Conservation (phyloP, 1,284 basidiomycete genomes). For the Pisolithus thermaeus region DNA sequence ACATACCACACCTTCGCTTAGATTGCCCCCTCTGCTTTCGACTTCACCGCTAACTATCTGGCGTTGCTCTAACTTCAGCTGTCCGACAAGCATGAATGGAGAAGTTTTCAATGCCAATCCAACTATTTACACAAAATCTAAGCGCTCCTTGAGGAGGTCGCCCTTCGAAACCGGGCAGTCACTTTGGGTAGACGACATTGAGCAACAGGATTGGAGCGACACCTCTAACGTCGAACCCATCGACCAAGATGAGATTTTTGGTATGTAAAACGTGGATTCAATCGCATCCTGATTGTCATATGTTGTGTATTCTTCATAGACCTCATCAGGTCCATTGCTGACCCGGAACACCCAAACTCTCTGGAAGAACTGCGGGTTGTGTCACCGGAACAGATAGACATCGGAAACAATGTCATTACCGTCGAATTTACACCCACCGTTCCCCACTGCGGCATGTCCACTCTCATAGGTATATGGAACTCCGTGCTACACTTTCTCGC, state of each 20-base stretch:
- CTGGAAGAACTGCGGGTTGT: conserved; percentile 97
- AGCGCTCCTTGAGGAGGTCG: conserved; percentile 33
- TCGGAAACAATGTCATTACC: conserved; percentile 68
- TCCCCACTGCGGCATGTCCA: conserved; percentile 98
- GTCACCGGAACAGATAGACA: conserved; percentile 79
- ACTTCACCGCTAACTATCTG: too few relatives aligned
- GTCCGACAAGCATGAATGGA: conserved; percentile 32
- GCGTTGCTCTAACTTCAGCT: background rate
- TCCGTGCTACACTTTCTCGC: background rate
- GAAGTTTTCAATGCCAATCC: conserved; percentile 65
- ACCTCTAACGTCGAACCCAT: conserved; percentile 49
- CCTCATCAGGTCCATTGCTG: conserved; percentile 87
- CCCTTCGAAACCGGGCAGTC: conserved; percentile 31
- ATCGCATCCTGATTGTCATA: conserved; percentile 1
- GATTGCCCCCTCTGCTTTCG: too few relatives aligned
- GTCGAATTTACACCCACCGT: conserved; percentile 97
- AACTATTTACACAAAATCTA: conserved; percentile 45
- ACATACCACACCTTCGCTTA: too few relatives aligned
- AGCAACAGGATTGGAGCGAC: conserved; percentile 26
- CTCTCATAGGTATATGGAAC: conserved; percentile 72
- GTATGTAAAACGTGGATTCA: conserved; percentile 28
- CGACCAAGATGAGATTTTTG: conserved; percentile 66
- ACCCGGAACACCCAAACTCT: conserved; percentile 97
- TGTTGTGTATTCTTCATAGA: conserved; percentile 43
- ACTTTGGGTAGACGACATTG: conserved; percentile 47